Evolutionary conservation across 768 basidiomycete species (phyloP), one percentile per base, ranked within the genome.

Genomic region (Cyathus striatus): DNA sequence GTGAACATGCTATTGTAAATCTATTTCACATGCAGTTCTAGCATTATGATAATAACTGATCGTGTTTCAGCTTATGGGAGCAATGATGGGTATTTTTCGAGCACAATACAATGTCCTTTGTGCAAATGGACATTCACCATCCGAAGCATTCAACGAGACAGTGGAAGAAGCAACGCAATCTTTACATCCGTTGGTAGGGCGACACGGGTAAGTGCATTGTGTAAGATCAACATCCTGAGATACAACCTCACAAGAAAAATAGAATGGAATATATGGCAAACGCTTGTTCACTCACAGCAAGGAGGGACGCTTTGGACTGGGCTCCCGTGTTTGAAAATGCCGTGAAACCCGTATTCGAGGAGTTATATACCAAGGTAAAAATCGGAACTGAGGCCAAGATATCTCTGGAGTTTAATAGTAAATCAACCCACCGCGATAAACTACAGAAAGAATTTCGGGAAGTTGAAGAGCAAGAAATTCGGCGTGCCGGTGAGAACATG

Each of bases 231-330:
- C 35, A 33, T 17, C 42, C 20, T 6, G 40, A 18, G 30, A 38
- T 6, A 23, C n/a, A 39, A 40, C 36, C 9, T 12, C 20, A 16
- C 22, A 38, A 14, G 17, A 10, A 42, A 23, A 32, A 35, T 38
- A 93, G 93, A 43, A 87, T 94, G 94, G 94, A 97, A 70, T 95
- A 96, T 80, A 97, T 98, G 94, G 97, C 84, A 81, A 86, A 87
- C 61, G 95, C 96, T 36, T 99, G 96, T 75, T 98, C 96, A 24
- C 98, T 94, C 54, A 98, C 96, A 38, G 96, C 96, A 40, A 92
- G 95, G 55, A 94, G 96, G 49, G 96, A 95, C 57, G 96, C 95
- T 33, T 87, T 96, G 50, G 96, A 98, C 77, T 98, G 96, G 96
- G 94, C 95, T 10, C 94, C 93, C 48, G 70, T 96, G 65, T 93